Percentiles rank a stretch among this genome's conserved stretches.
Evolutionary conservation across 2,329 filamentous ascomycete genomes (phyloP).

Genomic region (Colletotrichum sp.): DNA sequence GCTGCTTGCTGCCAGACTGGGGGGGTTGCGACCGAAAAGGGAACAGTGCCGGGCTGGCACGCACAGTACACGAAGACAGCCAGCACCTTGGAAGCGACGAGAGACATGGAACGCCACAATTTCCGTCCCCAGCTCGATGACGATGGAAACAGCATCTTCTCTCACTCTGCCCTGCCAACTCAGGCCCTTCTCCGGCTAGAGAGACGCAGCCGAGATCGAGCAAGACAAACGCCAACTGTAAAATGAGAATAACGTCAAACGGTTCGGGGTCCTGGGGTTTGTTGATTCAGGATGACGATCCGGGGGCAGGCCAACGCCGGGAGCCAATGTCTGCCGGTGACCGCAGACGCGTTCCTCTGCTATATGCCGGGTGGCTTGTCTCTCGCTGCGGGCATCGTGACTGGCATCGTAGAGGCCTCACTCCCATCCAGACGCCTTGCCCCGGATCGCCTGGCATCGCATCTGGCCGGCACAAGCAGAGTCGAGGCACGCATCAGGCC

Average conservation of each 20-base stretch:
- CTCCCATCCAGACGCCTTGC: background rate
- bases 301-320: background rate
- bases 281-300: background rate
- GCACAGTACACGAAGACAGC: constrained; percentile 2
- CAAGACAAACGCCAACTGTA: background rate
- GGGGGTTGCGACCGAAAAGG: background rate
- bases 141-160: constrained; percentile 6
- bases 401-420: background rate
- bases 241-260: constrained; percentile 6
- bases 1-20: background rate
- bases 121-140: constrained; percentile 19
- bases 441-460: background rate
- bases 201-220: background rate
- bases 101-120: constrained; percentile 19
- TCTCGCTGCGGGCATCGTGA: background rate
- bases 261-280: background rate
- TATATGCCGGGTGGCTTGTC: background rate
- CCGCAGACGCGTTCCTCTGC: constrained; percentile 7
- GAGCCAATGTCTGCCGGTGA: background rate
- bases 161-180: constrained; percentile 3
- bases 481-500: background rate
- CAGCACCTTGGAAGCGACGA: background rate
- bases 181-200: background rate
- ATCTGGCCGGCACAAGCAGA: background rate
- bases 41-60: background rate